Evolutionary conservation across 2,329 filamentous ascomycete genomes (phyloP).

Genomic region (Diaporthe australafricana): DNA sequence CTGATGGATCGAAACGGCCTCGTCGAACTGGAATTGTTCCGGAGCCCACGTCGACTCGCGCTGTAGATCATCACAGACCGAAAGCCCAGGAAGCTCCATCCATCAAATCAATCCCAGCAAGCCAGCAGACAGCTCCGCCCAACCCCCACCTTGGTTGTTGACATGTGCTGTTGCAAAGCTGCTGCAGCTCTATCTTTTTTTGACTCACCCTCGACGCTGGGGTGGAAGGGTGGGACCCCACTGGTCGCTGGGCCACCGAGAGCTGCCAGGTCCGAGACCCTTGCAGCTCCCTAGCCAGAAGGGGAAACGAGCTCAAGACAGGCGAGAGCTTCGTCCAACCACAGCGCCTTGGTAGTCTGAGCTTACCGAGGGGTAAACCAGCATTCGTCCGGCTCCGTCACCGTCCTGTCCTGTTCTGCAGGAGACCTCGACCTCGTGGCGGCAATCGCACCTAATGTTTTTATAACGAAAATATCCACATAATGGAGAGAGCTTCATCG

Average conservation of each 20-base stretch:
- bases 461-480: not conserved
- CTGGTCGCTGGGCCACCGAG: constrained; percentile 9
- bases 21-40: constrained; percentile 24
- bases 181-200: constrained; percentile 15
- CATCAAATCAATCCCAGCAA: not conserved
- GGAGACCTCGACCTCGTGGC: not conserved
- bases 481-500: not conserved
- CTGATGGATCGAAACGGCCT: constrained; percentile 15
- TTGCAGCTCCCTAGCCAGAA: constrained; percentile 27
- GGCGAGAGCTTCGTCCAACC: constrained; percentile 34
- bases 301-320: constrained; percentile 32
- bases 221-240: constrained; percentile 9
- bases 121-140: not conserved
- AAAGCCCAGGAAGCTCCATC: not conserved
- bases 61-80: not conserved
- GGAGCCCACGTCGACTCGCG: constrained; percentile 11
- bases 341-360: constrained; percentile 29
- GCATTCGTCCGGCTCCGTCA: not conserved
- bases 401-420: not conserved
- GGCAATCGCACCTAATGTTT: not conserved
- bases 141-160: not conserved
- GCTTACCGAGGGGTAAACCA: constrained; percentile 22
- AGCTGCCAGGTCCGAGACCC: not conserved
- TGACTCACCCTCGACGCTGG: not conserved
- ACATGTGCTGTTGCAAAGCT: constrained; percentile 13